Evolutionary conservation across 768 basidiomycete species (phyloP).

Genomic region (Boletus huronensis): DNA sequence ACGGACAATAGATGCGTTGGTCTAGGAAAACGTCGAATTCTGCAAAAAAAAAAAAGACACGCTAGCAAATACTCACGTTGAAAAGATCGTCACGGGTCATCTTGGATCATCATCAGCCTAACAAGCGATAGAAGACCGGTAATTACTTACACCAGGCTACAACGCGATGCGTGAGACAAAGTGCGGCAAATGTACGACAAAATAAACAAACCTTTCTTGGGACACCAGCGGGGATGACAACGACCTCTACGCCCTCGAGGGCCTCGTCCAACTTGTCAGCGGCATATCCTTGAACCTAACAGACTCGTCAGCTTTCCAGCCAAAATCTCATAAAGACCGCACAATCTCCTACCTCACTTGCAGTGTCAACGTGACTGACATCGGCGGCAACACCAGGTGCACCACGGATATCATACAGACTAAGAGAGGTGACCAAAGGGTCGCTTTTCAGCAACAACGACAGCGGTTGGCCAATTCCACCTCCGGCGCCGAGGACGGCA

Average conservation of each 20-base stretch:
- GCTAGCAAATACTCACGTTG: constrained; percentile 58
- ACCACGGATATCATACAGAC: constrained; percentile 42
- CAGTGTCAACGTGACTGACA: constrained; percentile 90
- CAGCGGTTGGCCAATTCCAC: constrained; percentile 98
- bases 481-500: constrained; percentile 95
- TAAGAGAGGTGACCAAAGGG: constrained; percentile 81
- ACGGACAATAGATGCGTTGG: constrained; percentile 96
- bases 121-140: neutral
- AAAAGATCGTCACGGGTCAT: constrained; percentile 98
- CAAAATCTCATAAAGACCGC: neutral
- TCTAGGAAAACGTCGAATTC: constrained; percentile 42
- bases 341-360: constrained; percentile 63
- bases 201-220: constrained; percentile 78
- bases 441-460: constrained; percentile 86
- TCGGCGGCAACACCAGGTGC: constrained; percentile 88
- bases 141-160: constrained; percentile 75
- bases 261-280: constrained; percentile 88
- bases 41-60: neutral
- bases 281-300: constrained; percentile 75
- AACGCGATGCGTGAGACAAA: constrained; percentile 29
- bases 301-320: constrained; percentile 8
- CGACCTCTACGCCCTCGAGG: constrained; percentile 84
- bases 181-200: neutral
- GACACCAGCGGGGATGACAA: constrained; percentile 98
- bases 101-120: constrained; percentile 40